Conservation (phyloP, 2,329 filamentous ascomycete genomes). For the Botrytis medusae region DNA sequence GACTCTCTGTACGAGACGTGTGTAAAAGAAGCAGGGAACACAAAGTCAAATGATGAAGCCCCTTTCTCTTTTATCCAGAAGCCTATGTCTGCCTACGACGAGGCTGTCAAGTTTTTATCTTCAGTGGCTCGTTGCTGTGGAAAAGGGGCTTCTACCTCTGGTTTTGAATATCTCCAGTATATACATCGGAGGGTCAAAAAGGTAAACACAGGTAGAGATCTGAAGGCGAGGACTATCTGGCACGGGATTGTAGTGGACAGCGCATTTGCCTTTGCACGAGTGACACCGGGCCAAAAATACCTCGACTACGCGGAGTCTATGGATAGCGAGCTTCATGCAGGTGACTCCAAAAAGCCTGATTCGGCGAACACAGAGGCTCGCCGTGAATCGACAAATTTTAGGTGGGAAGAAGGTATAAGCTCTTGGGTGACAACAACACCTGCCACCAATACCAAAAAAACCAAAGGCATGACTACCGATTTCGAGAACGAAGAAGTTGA, state of each 20-base stretch:
- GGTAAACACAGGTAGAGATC: constrained; percentile 13
- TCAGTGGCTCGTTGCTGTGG: constrained; percentile 51
- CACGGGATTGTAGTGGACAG: constrained; percentile 39
- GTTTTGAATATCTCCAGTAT: constrained; percentile 44
- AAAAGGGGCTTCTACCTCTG: constrained; percentile 41
- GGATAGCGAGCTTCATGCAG: constrained; percentile 24
- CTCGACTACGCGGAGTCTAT: constrained; percentile 37
- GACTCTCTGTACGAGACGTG: background rate
- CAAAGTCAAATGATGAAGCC: background rate
- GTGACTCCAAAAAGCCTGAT: background rate
- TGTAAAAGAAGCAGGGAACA: background rate
- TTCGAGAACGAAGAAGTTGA: constrained; percentile 23
- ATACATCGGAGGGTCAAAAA: constrained; percentile 34
- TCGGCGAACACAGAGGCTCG: constrained; percentile 24
- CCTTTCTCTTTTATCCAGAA: background rate
- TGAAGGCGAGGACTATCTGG: constrained; percentile 24
- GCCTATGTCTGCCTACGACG: constrained; percentile 24
- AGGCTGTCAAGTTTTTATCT: constrained; percentile 43
- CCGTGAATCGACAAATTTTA: constrained; percentile 37
- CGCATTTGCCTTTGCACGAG: constrained; percentile 39
- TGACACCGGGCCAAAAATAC: constrained; percentile 34
- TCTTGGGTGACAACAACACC: constrained; percentile 56
- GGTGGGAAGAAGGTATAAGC: constrained; percentile 57
- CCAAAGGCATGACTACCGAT: constrained; percentile 16
- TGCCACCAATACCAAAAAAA: constrained; percentile 26